Evolutionary conservation across 805 yeast genomes (phyloP), one percentile per base, ranked within the genome.

Genomic region (Spathaspora gorwiae): DNA sequence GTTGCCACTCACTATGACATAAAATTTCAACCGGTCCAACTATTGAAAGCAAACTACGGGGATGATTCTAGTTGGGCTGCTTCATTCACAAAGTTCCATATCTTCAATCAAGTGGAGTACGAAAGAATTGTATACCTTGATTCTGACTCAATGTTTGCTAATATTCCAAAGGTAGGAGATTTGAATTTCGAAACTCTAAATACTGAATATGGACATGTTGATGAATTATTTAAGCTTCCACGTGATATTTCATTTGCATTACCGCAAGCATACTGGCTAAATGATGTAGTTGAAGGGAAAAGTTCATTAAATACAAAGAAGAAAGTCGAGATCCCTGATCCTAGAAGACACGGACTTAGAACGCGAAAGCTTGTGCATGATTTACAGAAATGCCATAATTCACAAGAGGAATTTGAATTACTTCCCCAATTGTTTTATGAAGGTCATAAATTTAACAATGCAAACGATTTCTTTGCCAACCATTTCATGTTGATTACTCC

Each of bases 401-500:
- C 38, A 34, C 37, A 36, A 9, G 15, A 39, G 6, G 37, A 43
- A 24, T 57, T 53, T 42, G 42, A 48, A 9, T 15, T 42, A 5
- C 47, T 60, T 32, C 60, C 63, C 1, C 36, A 55, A 13, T 46
- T 61, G 14, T 35, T 61, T 15, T 47, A 47, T 37, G 61, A 59
- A 8, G 45, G 47, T 24, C 67, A 62, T 41, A 62, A 61, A 43
- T 60, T 51, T 49, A 57, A 62, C n/a, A 60, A 62, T 42, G 46
- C 61, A 26, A 52, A 54, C 24, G 51, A 54, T 40, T 66, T 62
- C 47, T 66, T 73, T 50, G 72, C 69, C 0, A 70, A 74, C 37
- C 79, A 78, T 49, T 57, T 83, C 6, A 81, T 83, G 83, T 83
- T 83, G 6, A 63, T 81, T n/a, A 70, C 66, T 35, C 88, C 88